phyloP scores from a whole-genome alignment of 306 rosid species.

The Arachis stenosperma region DNA sequence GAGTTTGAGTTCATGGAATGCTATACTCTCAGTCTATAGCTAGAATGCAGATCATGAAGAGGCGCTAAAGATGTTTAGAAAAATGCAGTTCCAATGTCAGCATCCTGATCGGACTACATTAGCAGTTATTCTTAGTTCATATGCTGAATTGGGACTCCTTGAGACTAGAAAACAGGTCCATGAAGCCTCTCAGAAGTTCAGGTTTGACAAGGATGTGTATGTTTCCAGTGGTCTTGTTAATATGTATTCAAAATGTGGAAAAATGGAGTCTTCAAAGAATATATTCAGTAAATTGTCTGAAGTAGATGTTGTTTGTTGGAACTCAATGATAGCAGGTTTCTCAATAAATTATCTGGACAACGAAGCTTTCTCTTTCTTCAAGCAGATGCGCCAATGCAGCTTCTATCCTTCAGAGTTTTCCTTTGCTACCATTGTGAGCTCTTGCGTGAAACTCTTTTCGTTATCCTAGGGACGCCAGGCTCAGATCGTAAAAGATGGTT shows the following conservation, averaged over 20 bases:
- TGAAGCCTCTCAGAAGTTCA: constrained; percentile 56
- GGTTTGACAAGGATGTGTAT: constrained; percentile 50
- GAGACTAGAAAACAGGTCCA: constrained; percentile 68
- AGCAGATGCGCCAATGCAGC: constrained; percentile 54
- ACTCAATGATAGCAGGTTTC: constrained; percentile 72
- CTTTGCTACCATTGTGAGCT: constrained; percentile 59
- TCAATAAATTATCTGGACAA: constrained; percentile 64
- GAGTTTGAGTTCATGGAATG: constrained; percentile 69
- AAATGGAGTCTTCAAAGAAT: constrained; percentile 55
- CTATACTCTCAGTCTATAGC: constrained; percentile 69
- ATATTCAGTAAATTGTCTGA: constrained; percentile 57
- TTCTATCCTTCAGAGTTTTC: constrained; percentile 66
- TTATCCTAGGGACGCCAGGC: constrained; percentile 68
- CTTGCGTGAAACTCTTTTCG: constrained; percentile 76
- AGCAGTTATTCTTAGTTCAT: constrained; percentile 67
- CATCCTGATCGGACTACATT: constrained; percentile 68
- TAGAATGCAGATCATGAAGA: constrained; percentile 60
- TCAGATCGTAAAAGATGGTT: constrained; percentile 69
- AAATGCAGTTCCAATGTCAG: constrained; percentile 64
- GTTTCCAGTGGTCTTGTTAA: constrained; percentile 75
- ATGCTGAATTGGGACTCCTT: constrained; percentile 64
- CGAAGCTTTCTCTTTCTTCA: constrained; percentile 65
- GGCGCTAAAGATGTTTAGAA: constrained; percentile 59
- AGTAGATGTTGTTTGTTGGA: constrained; percentile 78
- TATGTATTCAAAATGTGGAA: constrained; percentile 73